Percentiles rank a stretch among this genome's conserved stretches.
phyloP scores from a whole-genome alignment of 2,329 filamentous ascomycete species.

The Erysiphe neolycopersici region DNA sequence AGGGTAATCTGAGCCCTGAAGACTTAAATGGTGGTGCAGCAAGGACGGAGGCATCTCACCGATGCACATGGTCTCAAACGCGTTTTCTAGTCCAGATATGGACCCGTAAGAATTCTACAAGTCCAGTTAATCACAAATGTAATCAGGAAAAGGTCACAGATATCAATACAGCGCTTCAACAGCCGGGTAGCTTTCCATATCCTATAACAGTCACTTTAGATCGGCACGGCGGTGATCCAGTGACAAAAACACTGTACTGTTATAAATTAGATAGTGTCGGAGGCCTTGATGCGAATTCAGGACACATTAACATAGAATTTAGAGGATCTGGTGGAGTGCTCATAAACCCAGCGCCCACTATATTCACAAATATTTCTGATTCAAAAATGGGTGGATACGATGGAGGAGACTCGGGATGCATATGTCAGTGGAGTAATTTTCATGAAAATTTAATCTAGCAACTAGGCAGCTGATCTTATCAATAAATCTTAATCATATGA shows the following conservation, averaged over 20 bases:
- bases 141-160: conserved; percentile 2
- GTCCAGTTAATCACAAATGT: conserved; percentile 16
- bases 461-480: too few relatives aligned
- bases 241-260: conserved; percentile 26
- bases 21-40: conserved; percentile 28
- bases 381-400: conserved; percentile 30
- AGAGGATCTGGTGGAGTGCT: conserved; percentile 23
- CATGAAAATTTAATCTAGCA: conserved; percentile 1
- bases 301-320: conserved; percentile 22
- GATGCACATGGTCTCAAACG: conserved; percentile 32
- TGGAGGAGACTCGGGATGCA: conserved; percentile 34
- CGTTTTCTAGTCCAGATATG: conserved; percentile 38
- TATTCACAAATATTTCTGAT: conserved; percentile 16
- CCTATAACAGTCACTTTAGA: conserved; percentile 33
- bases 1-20: conserved; percentile 17
- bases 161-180: conserved; percentile 10
- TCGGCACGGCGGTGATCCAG: conserved; percentile 30
- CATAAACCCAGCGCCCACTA: conserved; percentile 22
- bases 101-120: conserved; percentile 24
- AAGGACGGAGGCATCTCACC: conserved; percentile 24
- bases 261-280: conserved; percentile 23
- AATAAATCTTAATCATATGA: too few relatives aligned
- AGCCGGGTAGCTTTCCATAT: conserved; percentile 34
- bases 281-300: conserved; percentile 18
- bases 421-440: conserved; percentile 31